Base-by-base conservation (phyloP, 176 grass and related monocot genomes). In the Oryza meyeriana region DNA sequence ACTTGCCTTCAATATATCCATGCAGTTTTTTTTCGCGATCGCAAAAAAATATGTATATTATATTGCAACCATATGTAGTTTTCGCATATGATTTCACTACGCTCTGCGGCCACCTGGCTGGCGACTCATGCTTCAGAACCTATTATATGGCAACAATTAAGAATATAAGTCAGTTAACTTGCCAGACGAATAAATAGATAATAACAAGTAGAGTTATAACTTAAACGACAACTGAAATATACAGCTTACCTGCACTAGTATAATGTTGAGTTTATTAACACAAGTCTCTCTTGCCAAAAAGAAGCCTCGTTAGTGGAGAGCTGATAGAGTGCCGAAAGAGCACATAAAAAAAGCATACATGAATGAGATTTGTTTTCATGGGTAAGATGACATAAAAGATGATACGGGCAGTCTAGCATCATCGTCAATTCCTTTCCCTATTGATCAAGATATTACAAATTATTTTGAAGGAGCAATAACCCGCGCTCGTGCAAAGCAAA, bases 121-220 rank as follows among this genome's bases (percentile, higher is more conserved):
- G 97, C 97, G 93, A 99, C 71, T 99, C 93, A 61, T 99, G 97
- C 86, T 99, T 99, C 71, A 99, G 67, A 25, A 99, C 93, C 97
- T 99, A 85, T 50, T 76, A 71, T n/a, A 66, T 79, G 74, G 67
- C 32, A 81, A 79, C 63, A 44, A 69, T 79, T 78, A 77, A 79
- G 30, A 61, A 47, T 36, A 78, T 6, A 29, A 48, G 33, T 75
- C 35, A 63, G 45, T 35, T 68, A 39, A 76, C 76, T 85, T 50
- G 39, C 50, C 39, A 35, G 73, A 65, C 4, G 14, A 40, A 66
- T 14, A 10, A 61, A 34, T 77, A 85, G 34, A 59, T 26, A 0
- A 61, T n/a, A 62, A 32, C 68, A 73, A 79, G 61, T 8, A 33
- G 11, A 9, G 29, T 11, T 59, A 25, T 25, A 24, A 11, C 50